These are phyloP conservation scores for Vaccinium darrowii DNA, from an alignment of 148 eudicot species.

Conservation along the genomic window DNA sequence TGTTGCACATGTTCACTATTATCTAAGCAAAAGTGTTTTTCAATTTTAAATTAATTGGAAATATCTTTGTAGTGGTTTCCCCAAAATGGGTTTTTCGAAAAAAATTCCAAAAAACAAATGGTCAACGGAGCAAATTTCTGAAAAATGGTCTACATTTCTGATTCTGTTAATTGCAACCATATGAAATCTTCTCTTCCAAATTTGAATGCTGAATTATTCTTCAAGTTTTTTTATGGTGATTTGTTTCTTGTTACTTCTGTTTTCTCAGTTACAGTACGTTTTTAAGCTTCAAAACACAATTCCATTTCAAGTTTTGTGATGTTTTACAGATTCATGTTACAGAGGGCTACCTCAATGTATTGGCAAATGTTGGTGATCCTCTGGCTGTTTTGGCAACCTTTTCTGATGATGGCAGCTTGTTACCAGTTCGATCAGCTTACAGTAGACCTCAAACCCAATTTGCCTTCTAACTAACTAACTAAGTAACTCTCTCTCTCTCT, in stretches of 20 bases:
- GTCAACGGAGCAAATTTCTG: neutral
- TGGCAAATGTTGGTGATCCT: conserved; percentile 83
- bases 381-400: conserved; percentile 70
- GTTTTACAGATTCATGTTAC: neutral
- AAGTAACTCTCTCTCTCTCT: too few relatives aligned
- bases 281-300: neutral
- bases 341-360: conserved; percentile 55
- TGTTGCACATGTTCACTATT: too few relatives aligned
- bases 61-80: too few relatives aligned
- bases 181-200: neutral
- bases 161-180: neutral
- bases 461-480: too few relatives aligned
- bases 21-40: too few relatives aligned
- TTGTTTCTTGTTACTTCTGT: neutral
- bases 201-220: neutral
- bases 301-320: neutral
- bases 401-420: conserved; percentile 50
- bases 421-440: conserved; percentile 75
- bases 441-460: conserved; percentile 57
- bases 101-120: too few relatives aligned
- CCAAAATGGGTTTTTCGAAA: neutral
- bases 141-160: neutral
- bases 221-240: neutral
- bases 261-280: neutral
- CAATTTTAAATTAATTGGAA: too few relatives aligned